phyloP scores from a whole-genome alignment of 2,329 filamentous ascomycete genomes.

The Botryotinia narcissicola region DNA sequence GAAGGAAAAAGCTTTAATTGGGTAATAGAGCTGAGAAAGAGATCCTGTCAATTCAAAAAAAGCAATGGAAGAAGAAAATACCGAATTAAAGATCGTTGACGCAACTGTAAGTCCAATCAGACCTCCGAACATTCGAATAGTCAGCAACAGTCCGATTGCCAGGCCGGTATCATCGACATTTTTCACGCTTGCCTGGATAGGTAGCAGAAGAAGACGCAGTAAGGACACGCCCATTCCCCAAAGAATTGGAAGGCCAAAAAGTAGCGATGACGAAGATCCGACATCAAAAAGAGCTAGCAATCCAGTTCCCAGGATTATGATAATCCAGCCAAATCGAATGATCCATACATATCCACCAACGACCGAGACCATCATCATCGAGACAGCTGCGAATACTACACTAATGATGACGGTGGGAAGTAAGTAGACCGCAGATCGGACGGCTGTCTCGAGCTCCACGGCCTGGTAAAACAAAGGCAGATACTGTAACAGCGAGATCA shows the following conservation, averaged over 20 bases:
- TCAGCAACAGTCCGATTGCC: constrained; percentile 39
- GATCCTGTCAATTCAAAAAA: not conserved
- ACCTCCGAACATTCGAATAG: constrained; percentile 41
- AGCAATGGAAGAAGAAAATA: constrained; percentile 27
- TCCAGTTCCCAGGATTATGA: not conserved
- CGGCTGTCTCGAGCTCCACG: not conserved
- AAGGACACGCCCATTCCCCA: not conserved
- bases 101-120: constrained; percentile 41
- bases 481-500: constrained; percentile 47
- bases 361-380: not conserved
- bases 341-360: not conserved
- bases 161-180: constrained; percentile 40
- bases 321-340: not conserved
- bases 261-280: not conserved
- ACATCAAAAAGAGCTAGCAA: not conserved
- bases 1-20: not conserved
- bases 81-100: constrained; percentile 40
- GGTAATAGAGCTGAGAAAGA: not conserved
- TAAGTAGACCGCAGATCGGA: constrained; percentile 16
- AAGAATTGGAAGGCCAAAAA: not conserved
- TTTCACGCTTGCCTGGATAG: constrained; percentile 39
- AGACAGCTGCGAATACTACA: not conserved
- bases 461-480: not conserved
- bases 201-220: constrained; percentile 23
- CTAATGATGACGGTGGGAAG: not conserved